Evolutionary conservation across 2,329 filamentous ascomycete species (phyloP), one percentile per base, ranked within the genome.

Genomic region (Emericellopsis cladophorae): DNA sequence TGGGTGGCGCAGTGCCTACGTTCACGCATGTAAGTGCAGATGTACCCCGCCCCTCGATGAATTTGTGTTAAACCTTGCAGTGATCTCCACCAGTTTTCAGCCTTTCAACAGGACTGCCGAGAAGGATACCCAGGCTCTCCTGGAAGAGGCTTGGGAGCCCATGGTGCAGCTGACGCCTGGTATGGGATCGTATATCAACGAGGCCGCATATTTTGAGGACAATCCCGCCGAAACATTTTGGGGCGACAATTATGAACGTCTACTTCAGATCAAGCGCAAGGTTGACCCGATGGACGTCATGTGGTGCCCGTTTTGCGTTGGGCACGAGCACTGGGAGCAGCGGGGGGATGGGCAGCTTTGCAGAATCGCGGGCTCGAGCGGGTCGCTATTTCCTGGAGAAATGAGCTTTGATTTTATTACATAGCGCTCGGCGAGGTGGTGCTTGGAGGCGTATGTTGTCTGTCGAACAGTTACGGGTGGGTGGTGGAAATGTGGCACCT

Each of bases 221-320:
- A 46, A 64, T 16, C 65, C 59, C 52, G 59, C 63, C 32, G 49
- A 54, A 7, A 53, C 56, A 0, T 69, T 67, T 45, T 69, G 64
- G 64, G 64, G 62, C 0, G 48, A 49, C 10, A 70, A 72, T 36
- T 73, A 73, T 45, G 48, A 57, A 12, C 56, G 57, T 2, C 51
- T 74, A 4, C 46, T 66, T 0, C 36, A 49, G 11, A 66, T 73
- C 40, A 74, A 74, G 53, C 54, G 56, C 11, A 36, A 46, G 1
- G 51, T 68, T n/a, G 69, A 74, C 44, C 69, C 68, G 0, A 42
- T 53, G 0, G 67, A 69, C 39, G 56, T 72, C 2, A 63, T 74
- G 12, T 70, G 67, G 58, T 72, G 68, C 42, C 48, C 59, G 11
- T 60, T 65, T 0, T 72, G 67, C 41, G 66, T 71, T 1, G 67